Conservation (phyloP, 176 grass and related monocot species). For the Poa annua region DNA sequence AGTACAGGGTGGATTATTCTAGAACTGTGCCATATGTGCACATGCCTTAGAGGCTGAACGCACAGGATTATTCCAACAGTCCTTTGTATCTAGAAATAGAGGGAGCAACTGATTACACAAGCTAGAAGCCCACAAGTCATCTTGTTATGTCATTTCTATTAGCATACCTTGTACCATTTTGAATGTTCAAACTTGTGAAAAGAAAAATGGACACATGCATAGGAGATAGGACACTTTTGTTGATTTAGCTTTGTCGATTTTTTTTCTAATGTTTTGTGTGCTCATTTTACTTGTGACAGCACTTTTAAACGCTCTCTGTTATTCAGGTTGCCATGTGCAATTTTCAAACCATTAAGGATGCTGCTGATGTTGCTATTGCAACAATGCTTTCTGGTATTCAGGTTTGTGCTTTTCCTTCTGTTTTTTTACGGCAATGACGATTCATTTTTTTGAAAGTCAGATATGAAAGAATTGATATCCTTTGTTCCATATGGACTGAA, state of each 20-base stretch:
- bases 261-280: background rate
- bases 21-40: too few species aligned
- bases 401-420: conserved; percentile 49
- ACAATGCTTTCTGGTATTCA: conserved; percentile 99
- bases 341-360: conserved; percentile 93
- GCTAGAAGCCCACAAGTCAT: background rate
- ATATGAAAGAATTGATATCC: conserved; percentile 9
- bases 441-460: background rate
- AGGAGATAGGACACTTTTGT: background rate
- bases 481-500: conserved; percentile 11
- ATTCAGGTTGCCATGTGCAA: conserved; percentile 97
- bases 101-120: background rate
- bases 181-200: conserved; percentile 25
- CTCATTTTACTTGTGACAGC: conserved; percentile 35
- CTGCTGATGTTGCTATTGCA: conserved; percentile 96
- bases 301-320: conserved; percentile 36
- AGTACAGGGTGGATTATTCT: too few species aligned
- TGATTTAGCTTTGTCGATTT: conserved; percentile 6
- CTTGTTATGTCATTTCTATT: conserved; percentile 13
- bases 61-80: too few species aligned
- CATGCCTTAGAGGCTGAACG: too few species aligned
- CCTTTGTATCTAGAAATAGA: background rate
- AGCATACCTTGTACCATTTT: background rate
- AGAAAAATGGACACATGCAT: conserved; percentile 4
- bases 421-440: background rate